Conservation (phyloP, 225 moss, liverwort and hornwort genomes). For the Physcomitrium patens region DNA sequence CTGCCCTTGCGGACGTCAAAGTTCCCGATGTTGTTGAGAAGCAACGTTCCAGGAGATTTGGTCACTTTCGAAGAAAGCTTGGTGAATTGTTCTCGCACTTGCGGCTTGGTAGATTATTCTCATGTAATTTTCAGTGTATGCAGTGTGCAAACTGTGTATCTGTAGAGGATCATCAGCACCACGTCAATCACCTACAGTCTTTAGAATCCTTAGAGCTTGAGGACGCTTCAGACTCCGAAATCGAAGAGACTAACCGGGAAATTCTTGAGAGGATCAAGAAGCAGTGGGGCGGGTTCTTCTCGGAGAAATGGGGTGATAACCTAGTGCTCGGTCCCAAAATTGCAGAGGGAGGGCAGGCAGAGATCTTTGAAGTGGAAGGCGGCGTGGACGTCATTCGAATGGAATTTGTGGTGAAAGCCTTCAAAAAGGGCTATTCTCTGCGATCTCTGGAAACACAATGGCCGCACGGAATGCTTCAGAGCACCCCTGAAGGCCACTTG, state of each 20-base stretch:
- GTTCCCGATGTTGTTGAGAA: conserved; percentile 18
- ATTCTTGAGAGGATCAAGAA: conserved; percentile 42
- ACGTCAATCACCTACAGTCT: too few relatives aligned
- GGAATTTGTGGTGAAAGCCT: conserved; percentile 48
- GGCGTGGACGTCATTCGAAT: conserved; percentile 20
- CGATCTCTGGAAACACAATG: conserved; percentile 42
- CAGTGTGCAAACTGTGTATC: background rate
- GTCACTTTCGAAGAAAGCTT: conserved; percentile 21
- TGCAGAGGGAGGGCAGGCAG: conserved; percentile 54
- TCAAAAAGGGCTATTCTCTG: conserved; percentile 48
- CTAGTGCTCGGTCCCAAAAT: conserved; percentile 50
- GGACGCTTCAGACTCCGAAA: conserved; percentile 35
- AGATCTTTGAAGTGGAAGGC: conserved; percentile 48
- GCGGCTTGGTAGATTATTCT: too few relatives aligned
- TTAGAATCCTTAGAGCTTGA: conserved; percentile 48
- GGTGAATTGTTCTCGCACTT: background rate
- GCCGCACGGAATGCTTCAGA: conserved; percentile 31
- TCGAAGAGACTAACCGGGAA: conserved; percentile 44
- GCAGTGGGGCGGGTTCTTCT: conserved; percentile 41
- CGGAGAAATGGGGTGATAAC: conserved; percentile 30
- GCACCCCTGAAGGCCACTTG: conserved; percentile 4
- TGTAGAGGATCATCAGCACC: too few relatives aligned
- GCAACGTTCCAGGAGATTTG: conserved; percentile 28
- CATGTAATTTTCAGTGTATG: background rate
- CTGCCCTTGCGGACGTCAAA: background rate